phyloP scores from a whole-genome alignment of 495 filamentous ascomycete genomes.

The Physcia stellaris region DNA sequence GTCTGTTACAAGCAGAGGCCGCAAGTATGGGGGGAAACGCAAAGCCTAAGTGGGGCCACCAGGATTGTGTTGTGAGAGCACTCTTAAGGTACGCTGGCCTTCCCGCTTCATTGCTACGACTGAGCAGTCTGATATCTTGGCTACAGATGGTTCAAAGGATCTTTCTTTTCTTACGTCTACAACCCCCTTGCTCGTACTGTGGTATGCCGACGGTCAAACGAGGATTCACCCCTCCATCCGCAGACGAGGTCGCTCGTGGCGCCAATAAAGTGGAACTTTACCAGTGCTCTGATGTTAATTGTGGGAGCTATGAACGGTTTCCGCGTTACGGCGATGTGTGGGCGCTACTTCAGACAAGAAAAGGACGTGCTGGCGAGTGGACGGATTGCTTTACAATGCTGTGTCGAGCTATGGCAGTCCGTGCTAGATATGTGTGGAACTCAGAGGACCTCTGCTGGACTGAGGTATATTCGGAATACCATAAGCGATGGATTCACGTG shows the following conservation, averaged over 20 bases:
- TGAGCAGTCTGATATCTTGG: conserved; percentile 18
- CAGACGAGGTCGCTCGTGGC: conserved; percentile 78
- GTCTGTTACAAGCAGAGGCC: conserved; percentile 75
- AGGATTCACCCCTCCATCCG: conserved; percentile 69
- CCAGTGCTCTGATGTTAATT: conserved; percentile 57
- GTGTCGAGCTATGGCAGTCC: conserved; percentile 76
- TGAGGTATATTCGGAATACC: conserved; percentile 89
- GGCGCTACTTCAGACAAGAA: conserved; percentile 71
- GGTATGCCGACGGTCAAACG: conserved; percentile 66
- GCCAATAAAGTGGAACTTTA: conserved; percentile 83
- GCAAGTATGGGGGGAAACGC: conserved; percentile 63
- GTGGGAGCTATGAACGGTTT: conserved; percentile 72
- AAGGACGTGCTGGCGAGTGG: conserved; percentile 88
- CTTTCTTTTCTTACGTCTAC: conserved; percentile 94
- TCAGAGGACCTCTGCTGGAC: conserved; percentile 96
- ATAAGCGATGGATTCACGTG: conserved; percentile 92
- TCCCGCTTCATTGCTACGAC: conserved; percentile 8
- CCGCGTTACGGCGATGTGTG: conserved; percentile 94
- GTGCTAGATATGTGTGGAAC: conserved; percentile 98
- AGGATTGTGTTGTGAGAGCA: conserved; percentile 90
- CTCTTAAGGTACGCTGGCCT: conserved; percentile 70
- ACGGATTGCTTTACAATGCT: conserved; percentile 99
- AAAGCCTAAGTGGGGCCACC: conserved; percentile 91
- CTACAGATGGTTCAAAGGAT: conserved; percentile 81
- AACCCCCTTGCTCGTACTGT: conserved; percentile 74